Conservation (phyloP, 805 yeast species). For the Maudiozyma bulderi region DNA sequence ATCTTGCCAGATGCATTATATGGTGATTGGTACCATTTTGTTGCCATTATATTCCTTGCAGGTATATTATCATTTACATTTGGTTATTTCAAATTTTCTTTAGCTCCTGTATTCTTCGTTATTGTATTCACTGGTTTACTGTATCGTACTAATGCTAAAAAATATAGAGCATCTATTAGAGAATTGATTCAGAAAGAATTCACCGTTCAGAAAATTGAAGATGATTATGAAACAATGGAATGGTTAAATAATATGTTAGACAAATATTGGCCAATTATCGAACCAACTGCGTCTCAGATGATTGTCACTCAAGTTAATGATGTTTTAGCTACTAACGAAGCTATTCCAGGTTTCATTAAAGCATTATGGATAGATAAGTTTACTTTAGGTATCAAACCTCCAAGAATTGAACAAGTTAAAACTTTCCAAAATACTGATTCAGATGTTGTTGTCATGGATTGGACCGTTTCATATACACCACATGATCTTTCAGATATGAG, state of each 20-base stretch:
- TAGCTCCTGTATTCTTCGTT: constrained; percentile 75
- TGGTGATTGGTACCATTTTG: constrained; percentile 96
- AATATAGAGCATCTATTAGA: constrained; percentile 63
- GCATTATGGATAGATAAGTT: constrained; percentile 78
- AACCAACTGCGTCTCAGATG: constrained; percentile 80
- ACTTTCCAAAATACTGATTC: constrained; percentile 83
- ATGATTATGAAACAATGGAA: constrained; percentile 88
- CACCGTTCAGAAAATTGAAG: constrained; percentile 69
- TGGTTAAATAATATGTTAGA: constrained; percentile 87
- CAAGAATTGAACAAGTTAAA: constrained; percentile 82
- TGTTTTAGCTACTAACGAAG: constrained; percentile 62
- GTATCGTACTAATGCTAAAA: constrained; percentile 77
- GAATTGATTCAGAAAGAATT: constrained; percentile 81
- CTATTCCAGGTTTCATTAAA: constrained; percentile 72
- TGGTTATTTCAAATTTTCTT: constrained; percentile 67
- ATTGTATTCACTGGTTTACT: constrained; percentile 51
- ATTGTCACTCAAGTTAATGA: constrained; percentile 82
- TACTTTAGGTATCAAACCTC: constrained; percentile 93
- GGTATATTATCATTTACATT: constrained; percentile 66
- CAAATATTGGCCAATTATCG: constrained; percentile 85
- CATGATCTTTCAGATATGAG: constrained; percentile 77
- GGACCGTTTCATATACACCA: constrained; percentile 92
- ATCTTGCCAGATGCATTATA: constrained; percentile 65
- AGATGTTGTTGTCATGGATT: constrained; percentile 95
- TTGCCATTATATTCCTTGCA: constrained; percentile 58